Base-by-base conservation (phyloP, 345 rosid species). In the Eucalyptus urophylla region DNA sequence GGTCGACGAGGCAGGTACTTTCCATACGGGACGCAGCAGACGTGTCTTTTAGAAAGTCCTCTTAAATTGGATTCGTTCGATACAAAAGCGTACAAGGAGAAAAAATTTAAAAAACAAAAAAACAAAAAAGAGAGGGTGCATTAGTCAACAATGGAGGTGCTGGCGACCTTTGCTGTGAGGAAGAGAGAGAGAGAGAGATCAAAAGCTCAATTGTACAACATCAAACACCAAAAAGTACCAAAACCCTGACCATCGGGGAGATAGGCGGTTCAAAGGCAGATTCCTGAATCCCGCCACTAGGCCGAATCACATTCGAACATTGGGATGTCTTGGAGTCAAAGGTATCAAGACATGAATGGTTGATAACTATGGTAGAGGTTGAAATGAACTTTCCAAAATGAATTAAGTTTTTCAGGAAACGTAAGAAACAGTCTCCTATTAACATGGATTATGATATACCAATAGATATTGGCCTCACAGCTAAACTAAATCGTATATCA, bases 261-360 rank as follows among this genome's bases (percentile, higher is more conserved):
- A 25, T 60, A 60, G 67, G 67, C 4, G 8, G n/a, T 60, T 60
- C 0, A 0, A 0, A 60, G 15, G n/a, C 8, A 24, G n/a, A 11
- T 11, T 24, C 67, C 8, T 1, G 0, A 58, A 1, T 24, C n/a
- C n/a, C 14, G 31, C n/a, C 67, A 60, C 2, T 1, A 11, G 15
- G 56, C 0, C 0, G 67, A 60, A 25, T 11, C 7, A 60, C 67
- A 24, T 60, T 60, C 0, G 67, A 60, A 5, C 67, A 11, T 25
- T 0, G 0, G 8, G 67, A 25, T 1, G 14, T 11, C 7, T 60
- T 60, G 2, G 67, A 25, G 31, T 60, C n/a, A 60, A 60, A 3
- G n/a, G 15, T 60, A 60, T 60, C 14, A 1, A 60, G 31, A 11
- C 67, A 60, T 25, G 31, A 60, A 56, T 56, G 13, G 27, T 4